These are phyloP conservation scores for Fusarium sp. DNA, from an alignment of 2,329 filamentous ascomycete genomes.

Conservation along the genomic window DNA sequence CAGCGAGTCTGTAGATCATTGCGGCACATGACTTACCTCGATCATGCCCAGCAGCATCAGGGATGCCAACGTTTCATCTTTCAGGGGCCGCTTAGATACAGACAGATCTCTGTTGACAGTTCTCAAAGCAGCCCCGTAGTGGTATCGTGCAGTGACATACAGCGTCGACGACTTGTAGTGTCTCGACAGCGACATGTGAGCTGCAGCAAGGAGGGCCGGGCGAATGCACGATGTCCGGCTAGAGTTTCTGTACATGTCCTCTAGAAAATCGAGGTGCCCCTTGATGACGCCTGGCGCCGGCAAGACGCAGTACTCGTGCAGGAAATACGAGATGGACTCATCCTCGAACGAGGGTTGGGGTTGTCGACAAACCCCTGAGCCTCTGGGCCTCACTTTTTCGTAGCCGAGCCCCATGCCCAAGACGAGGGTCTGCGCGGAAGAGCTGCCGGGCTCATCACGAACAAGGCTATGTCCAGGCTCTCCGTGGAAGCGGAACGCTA, in stretches of 20 bases:
- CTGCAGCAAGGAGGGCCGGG: constrained; percentile 17
- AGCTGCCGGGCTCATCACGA: neutral
- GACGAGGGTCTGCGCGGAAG: neutral
- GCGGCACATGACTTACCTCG: constrained; percentile 5
- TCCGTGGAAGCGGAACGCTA: constrained; percentile 30
- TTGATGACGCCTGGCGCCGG: constrained; percentile 9
- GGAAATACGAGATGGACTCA: constrained; percentile 19
- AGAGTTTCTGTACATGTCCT: constrained; percentile 14
- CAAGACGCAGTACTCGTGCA: constrained; percentile 17
- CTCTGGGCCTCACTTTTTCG: neutral
- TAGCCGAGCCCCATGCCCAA: neutral
- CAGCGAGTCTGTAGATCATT: neutral
- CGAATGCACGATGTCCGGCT: constrained; percentile 18
- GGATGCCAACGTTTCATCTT: constrained; percentile 21
- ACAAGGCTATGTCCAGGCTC: constrained; percentile 22
- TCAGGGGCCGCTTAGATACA: constrained; percentile 3
- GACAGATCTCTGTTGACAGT: constrained; percentile 27
- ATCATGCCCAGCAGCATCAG: constrained; percentile 31
- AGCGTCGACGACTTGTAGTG: constrained; percentile 30
- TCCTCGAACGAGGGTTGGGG: constrained; percentile 32
- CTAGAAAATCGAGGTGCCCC: constrained; percentile 25
- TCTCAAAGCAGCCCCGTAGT: constrained; percentile 22
- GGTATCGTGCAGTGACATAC: constrained; percentile 16
- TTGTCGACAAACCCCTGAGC: constrained; percentile 6
- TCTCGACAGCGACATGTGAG: constrained; percentile 25